phyloP scores from a whole-genome alignment of 148 eudicot genomes.

The Rhododendron simsii region DNA sequence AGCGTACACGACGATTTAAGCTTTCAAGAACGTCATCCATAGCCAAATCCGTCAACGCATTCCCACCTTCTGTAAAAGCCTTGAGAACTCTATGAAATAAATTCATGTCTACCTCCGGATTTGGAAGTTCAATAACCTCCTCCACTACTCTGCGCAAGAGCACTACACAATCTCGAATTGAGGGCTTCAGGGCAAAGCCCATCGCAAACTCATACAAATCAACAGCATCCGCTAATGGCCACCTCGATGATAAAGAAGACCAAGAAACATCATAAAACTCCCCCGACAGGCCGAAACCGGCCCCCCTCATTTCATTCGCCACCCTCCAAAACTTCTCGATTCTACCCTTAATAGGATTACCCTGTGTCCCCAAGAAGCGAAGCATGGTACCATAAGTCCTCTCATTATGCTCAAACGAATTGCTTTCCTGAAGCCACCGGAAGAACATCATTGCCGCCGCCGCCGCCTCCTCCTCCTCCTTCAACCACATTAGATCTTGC shows the following conservation, averaged over 20 bases:
- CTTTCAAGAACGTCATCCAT: constrained; percentile 58
- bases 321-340: constrained; percentile 72
- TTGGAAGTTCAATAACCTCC: not conserved
- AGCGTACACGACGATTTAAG: constrained; percentile 10
- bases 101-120: constrained; percentile 49
- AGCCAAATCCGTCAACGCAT: constrained; percentile 31
- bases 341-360: not conserved
- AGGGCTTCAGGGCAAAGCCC: constrained; percentile 36
- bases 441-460: constrained; percentile 35
- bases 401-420: constrained; percentile 51
- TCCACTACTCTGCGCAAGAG: constrained; percentile 53
- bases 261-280: constrained; percentile 12
- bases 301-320: constrained; percentile 51
- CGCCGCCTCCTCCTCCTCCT: too few species aligned
- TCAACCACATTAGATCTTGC: too few species aligned
- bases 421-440: constrained; percentile 69
- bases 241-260: too few species aligned
- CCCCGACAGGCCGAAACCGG: constrained; percentile 42
- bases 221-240: constrained; percentile 44
- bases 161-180: constrained; percentile 47
- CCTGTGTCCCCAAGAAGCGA: constrained; percentile 35
- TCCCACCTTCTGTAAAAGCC: constrained; percentile 45
- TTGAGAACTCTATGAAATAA: constrained; percentile 36
- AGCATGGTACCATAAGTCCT: constrained; percentile 49
- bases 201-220: constrained; percentile 57